Percentiles rank a stretch among this genome's conserved stretches.
Conservation (phyloP, 768 basidiomycete genomes). For the Postia placenta region DNA sequence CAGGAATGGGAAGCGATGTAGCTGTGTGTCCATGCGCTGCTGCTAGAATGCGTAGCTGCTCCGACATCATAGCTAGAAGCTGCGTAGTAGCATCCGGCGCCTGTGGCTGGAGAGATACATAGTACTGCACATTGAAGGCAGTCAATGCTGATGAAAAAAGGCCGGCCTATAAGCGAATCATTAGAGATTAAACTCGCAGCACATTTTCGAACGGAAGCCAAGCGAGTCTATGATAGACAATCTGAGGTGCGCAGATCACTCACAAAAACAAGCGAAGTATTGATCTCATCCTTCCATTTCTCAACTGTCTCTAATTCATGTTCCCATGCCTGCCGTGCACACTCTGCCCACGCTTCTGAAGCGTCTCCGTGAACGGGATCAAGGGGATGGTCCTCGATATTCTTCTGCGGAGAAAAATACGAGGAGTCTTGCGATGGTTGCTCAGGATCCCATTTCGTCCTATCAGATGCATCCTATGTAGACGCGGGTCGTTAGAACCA, state of each 20-base stretch:
- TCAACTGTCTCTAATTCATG: conserved; percentile 9
- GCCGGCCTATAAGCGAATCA: conserved; percentile 4
- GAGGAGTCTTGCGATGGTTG: too few species aligned
- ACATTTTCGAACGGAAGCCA: background rate
- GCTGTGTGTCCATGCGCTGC: background rate
- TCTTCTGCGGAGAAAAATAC: too few species aligned
- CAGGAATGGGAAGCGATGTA: background rate
- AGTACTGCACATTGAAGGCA: conserved; percentile 5
- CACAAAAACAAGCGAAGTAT: conserved; percentile 7
- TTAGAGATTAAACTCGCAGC: too few species aligned
- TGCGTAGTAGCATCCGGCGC: background rate
- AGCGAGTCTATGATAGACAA: background rate
- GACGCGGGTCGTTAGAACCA: too few species aligned
- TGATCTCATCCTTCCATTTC: conserved; percentile 7
- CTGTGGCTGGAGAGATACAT: background rate
- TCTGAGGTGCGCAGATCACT: background rate
- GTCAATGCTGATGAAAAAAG: conserved; percentile 7
- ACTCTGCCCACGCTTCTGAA: conserved; percentile 11
- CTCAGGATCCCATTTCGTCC: too few species aligned
- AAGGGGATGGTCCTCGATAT: too few species aligned
- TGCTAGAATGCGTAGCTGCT: background rate
- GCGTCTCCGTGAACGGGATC: too few species aligned
- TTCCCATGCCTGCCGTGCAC: conserved; percentile 12
- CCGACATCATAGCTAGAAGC: background rate
- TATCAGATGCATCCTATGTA: too few species aligned